Evolutionary conservation across 495 filamentous ascomycete species (phyloP), one percentile per base, ranked within the genome.

Genomic region (Arthonia radiata): DNA sequence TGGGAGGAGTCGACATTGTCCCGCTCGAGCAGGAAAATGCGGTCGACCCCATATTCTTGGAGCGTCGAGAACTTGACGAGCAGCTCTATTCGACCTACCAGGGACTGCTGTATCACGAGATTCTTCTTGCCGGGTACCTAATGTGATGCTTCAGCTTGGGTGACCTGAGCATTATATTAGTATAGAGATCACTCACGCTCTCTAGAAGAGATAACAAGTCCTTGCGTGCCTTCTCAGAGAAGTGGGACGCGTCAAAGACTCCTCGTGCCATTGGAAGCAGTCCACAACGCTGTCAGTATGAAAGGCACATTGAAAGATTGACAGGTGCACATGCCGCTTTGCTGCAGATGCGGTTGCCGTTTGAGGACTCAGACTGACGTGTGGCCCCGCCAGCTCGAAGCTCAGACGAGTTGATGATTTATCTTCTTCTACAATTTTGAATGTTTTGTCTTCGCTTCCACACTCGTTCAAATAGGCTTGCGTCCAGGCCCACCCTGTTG

Each of bases 111-210:
- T 40, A 94, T 71, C 29, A 94, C 73, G 34, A 99, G 60, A 50
- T 92, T 91, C 59, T 99, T 99, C 67, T 93, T 94, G 31, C 89
- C 89, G 44, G 79, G 71, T 33, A 92, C 75, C 86, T 97, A 42
- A 7, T 22, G 11, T 6, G 11, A 22, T 22, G 6, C 6, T 22
- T 7, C 6, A 11, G 6, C 19, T 11, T 22, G 6, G 19, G 6
- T 6, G 19, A 7, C 19, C 6, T 22, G 19, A 6, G 6, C 11
- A 11, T 22, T 27, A 41, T 22, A 15, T 26, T 25, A 17, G 26
- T 32, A 41, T 31, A 32, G 35, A 23, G 17, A 14, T 56, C 57
- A 78, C 79, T 71, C 71, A 91, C 81, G 47, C 73, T 72, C 60
- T 91, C 76, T 29, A 92, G 67, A 31, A 92, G 65, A 48, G 68